phyloP scores from a whole-genome alignment of 176 grass and related monocot genomes.

The Elymus sibiricus region DNA sequence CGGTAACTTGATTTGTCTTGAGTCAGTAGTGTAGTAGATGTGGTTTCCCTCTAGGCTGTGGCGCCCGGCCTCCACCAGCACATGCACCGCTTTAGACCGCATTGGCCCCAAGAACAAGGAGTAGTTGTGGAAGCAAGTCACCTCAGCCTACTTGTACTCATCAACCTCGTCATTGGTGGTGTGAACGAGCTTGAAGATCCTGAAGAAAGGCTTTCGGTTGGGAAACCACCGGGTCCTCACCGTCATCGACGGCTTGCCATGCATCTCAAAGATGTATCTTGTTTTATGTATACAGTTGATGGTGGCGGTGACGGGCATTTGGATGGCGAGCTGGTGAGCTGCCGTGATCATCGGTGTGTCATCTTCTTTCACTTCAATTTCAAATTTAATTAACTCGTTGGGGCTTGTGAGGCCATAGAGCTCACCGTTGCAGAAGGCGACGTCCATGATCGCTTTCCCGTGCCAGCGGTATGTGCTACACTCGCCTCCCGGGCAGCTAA shows the following conservation, averaged over 20 bases:
- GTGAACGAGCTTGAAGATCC: neutral
- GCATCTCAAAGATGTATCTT: neutral
- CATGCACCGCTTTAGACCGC: neutral
- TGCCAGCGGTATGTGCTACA: neutral
- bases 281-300: too few relatives aligned
- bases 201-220: neutral
- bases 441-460: neutral
- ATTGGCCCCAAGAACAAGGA: neutral
- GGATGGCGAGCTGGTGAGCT: neutral
- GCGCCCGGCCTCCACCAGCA: neutral
- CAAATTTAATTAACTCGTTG: neutral
- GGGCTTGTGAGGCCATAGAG: neutral
- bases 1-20: too few relatives aligned
- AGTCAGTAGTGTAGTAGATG: neutral
- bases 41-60: neutral
- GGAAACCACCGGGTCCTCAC: neutral
- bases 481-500: neutral
- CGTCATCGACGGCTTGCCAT: neutral
- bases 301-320: neutral
- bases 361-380: neutral
- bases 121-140: neutral
- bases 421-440: neutral
- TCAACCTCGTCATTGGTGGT: too few relatives aligned
- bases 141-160: neutral
- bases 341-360: neutral